Evolutionary conservation across 345 rosid species (phyloP), one percentile per base, ranked within the genome.

Genomic region (Carallia pectinifolia): DNA sequence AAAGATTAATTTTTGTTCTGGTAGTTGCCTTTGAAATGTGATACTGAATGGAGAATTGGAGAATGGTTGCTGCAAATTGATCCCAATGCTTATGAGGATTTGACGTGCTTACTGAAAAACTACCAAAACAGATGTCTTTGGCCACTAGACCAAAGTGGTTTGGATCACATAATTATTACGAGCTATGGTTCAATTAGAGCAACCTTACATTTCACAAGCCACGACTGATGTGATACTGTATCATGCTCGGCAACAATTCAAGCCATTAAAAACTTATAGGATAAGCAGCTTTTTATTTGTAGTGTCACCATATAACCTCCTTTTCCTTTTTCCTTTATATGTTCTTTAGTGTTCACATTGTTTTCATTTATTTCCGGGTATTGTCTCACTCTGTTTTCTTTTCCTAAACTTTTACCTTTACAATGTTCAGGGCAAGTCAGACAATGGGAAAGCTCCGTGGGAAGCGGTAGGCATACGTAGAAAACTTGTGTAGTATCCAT

Each of bases 401-500:
- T 44, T 3, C 16, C 3, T 66, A 67, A 40, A 18, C 18, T 54
- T 61, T 29, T 58, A 18, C 48, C 23, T 47, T 27, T 61, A 19
- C 53, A 79, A 40, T 79, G 53, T 74, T 65, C 87, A 93, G 98
- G 97, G 97, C 60, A 17, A 77, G 54, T 30, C 89, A 0, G 90
- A 86, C 64, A 61, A 79, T 2, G 96, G 97, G 64, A 87, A 85
- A 87, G 74, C 96, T 68, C 89, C 96, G 30, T 82, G 96, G 97
- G 89, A 88, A 80, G 97, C 93, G 88, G 98, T 93, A 82, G 47
- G 84, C 70, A 48, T 61, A 61, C 69, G 54, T 9, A 38, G 19
- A 29, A 10, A 6, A n/a, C 5, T 0, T n/a, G 13, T 13, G 60
- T 58, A 7, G 29, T 16, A 4, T 52, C 27, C 27, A 8, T 6